phyloP scores from a whole-genome alignment of 495 filamentous ascomycete species.

The Entonaema liquescens region DNA sequence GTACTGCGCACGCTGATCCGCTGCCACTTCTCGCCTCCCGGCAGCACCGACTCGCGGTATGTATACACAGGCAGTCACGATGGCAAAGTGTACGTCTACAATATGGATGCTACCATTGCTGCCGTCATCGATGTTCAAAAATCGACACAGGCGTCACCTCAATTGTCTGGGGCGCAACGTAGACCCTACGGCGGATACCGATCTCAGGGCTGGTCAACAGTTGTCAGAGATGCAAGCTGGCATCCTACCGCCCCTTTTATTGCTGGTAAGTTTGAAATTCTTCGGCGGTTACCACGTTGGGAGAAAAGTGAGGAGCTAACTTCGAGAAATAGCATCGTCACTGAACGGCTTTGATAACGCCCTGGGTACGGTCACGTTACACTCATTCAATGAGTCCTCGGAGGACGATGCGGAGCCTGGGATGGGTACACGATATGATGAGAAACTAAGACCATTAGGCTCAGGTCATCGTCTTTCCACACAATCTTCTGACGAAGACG shows the following conservation, averaged over 20 bases:
- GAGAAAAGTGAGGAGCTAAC: slow-evolving; percentile 1
- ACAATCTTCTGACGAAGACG: slow-evolving; percentile 14
- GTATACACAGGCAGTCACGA: slow-evolving; percentile 91
- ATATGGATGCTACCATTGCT: slow-evolving; percentile 90
- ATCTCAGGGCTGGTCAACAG: slow-evolving; percentile 70
- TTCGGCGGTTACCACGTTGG: neutral
- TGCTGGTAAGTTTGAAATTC: slow-evolving; percentile 68
- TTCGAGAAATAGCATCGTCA: slow-evolving; percentile 66
- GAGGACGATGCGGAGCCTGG: slow-evolving; percentile 72
- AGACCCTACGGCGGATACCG: slow-evolving; percentile 50
- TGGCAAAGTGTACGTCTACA: slow-evolving; percentile 90
- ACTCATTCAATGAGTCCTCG: slow-evolving; percentile 75
- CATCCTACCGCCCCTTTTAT: slow-evolving; percentile 90
- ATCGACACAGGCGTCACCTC: slow-evolving; percentile 59
- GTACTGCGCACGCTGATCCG: slow-evolving; percentile 90
- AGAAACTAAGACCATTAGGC: slow-evolving; percentile 49
- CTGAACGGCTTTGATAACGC: slow-evolving; percentile 79
- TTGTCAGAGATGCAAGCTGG: slow-evolving; percentile 94
- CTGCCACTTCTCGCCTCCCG: slow-evolving; percentile 93
- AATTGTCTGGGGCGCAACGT: slow-evolving; percentile 16
- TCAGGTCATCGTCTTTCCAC: neutral
- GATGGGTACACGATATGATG: slow-evolving; percentile 64
- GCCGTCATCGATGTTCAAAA: slow-evolving; percentile 77
- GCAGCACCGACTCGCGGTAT: slow-evolving; percentile 88
- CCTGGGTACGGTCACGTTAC: slow-evolving; percentile 76